These are phyloP conservation scores for Mallotus repandus DNA, from an alignment of 441 rosid species.

Conservation along the genomic window DNA sequence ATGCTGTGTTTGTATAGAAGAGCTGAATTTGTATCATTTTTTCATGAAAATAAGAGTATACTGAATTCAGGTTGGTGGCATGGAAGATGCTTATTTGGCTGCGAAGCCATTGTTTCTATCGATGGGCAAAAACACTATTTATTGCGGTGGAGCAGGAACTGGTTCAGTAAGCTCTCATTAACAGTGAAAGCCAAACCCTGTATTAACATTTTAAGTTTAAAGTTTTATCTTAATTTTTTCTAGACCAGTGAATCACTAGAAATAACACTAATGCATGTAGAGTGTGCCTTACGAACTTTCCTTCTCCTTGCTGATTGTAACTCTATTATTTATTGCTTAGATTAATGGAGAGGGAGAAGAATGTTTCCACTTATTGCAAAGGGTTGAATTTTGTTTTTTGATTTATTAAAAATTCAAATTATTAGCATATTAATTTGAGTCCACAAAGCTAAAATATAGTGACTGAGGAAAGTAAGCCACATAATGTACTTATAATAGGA, in stretches of 20 bases:
- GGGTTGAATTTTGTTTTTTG: not conserved
- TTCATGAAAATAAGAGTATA: constrained; percentile 19
- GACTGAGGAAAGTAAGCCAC: not conserved
- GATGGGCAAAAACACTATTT: constrained; percentile 74
- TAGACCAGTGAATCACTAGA: too few species aligned
- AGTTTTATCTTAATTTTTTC: not conserved
- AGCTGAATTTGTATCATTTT: not conserved
- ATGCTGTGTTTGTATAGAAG: not conserved
- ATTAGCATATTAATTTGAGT: not conserved
- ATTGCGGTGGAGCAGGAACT: constrained; percentile 92
- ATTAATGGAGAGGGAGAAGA: not conserved
- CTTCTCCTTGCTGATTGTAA: not conserved
- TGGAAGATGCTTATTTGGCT: constrained; percentile 63
- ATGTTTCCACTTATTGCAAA: not conserved
- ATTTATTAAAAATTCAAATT: not conserved
- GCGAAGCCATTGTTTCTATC: constrained; percentile 72
- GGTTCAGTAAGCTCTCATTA: constrained; percentile 70
- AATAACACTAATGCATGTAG: not conserved
- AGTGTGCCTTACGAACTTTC: not conserved
- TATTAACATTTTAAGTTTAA: not conserved
- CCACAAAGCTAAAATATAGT: not conserved
- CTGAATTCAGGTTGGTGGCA: constrained; percentile 78
- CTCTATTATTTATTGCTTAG: not conserved
- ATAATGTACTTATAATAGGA: not conserved
- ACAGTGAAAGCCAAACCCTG: not conserved